Conservation (phyloP, 768 basidiomycete genomes). For the Trametes sanguinea region DNA sequence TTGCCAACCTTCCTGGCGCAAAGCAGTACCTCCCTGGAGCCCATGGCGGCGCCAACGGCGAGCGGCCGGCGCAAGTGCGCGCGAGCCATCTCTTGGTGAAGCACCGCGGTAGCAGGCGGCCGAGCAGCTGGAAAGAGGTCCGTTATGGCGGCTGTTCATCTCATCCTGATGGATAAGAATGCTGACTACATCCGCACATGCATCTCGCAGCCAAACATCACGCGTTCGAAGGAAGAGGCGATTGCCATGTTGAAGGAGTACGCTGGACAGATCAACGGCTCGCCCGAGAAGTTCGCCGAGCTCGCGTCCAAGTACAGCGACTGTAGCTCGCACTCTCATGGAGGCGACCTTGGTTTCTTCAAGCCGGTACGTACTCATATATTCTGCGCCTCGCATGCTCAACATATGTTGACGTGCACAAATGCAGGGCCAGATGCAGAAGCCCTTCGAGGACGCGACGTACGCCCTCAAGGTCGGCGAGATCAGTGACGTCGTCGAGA, state of each 20-base stretch:
- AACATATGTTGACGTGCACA: background rate
- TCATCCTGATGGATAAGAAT: background rate
- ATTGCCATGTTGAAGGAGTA: conserved; percentile 71
- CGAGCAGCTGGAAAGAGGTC: conserved; percentile 86
- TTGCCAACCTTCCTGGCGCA: conserved; percentile 68
- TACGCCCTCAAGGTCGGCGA: conserved; percentile 70
- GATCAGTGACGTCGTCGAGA: conserved; percentile 80
- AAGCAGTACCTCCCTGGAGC: conserved; percentile 43
- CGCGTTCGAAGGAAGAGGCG: conserved; percentile 88
- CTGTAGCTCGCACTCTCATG: conserved; percentile 80
- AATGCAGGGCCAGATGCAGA: conserved; percentile 84
- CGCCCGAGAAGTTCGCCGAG: conserved; percentile 63
- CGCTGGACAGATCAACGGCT: conserved; percentile 57
- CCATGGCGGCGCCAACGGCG: conserved; percentile 18
- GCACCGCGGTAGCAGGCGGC: conserved; percentile 76
- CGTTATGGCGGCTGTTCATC: conserved; percentile 25
- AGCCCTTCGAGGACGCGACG: conserved; percentile 91
- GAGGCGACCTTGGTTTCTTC: conserved; percentile 90
- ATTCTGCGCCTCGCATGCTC: no score
- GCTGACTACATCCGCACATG: background rate
- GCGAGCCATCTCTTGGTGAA: conserved; percentile 97
- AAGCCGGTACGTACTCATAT: conserved; percentile 38
- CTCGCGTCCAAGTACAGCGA: conserved; percentile 82
- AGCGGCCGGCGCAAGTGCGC: conserved; percentile 61
- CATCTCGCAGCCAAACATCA: conserved; percentile 62